Evolutionary conservation across 768 basidiomycete species (phyloP).

Genomic region (Collybiopsis confluens): DNA sequence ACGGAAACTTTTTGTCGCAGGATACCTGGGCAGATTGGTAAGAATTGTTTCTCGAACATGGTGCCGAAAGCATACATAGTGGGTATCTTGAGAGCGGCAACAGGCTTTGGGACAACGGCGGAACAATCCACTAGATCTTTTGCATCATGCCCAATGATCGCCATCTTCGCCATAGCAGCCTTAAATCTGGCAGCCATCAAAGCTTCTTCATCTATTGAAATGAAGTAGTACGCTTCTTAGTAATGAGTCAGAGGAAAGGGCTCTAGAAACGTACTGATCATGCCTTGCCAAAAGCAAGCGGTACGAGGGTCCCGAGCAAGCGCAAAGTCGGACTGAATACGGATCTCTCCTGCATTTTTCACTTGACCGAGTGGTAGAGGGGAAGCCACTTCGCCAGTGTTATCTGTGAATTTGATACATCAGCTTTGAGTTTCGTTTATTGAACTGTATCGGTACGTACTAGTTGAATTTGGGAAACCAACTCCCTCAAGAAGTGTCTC

Average conservation of each 20-base stretch:
- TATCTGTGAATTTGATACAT: background rate
- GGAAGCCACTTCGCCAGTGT: slow-evolving; percentile 19
- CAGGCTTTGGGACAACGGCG: slow-evolving; percentile 10
- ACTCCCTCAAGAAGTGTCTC: slow-evolving; percentile 24
- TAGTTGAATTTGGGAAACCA: slow-evolving; percentile 20
- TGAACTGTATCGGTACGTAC: background rate
- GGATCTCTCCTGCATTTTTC: slow-evolving; percentile 20
- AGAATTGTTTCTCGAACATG: slow-evolving; percentile 14
- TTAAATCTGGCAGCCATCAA: slow-evolving; percentile 22
- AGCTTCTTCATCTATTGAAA: slow-evolving; percentile 16
- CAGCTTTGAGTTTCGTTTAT: background rate
- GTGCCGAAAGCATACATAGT: background rate
- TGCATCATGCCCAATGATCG: slow-evolving; percentile 23
- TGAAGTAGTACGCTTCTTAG: background rate
- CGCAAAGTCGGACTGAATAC: slow-evolving; percentile 24
- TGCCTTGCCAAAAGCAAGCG: slow-evolving; percentile 37
- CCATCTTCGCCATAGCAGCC: slow-evolving; percentile 29
- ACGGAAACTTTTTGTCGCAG: slow-evolving; percentile 23
- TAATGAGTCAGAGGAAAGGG: too few relatives aligned
- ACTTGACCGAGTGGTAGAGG: slow-evolving; percentile 11
- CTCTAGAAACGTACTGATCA: slow-evolving; percentile 19
- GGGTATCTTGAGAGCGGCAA: background rate
- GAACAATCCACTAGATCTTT: slow-evolving; percentile 23
- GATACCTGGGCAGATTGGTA: slow-evolving; percentile 19
- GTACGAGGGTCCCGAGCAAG: slow-evolving; percentile 26